phyloP scores from a whole-genome alignment of 192 early-diverging fungal genomes.

The Dispira simplex region DNA sequence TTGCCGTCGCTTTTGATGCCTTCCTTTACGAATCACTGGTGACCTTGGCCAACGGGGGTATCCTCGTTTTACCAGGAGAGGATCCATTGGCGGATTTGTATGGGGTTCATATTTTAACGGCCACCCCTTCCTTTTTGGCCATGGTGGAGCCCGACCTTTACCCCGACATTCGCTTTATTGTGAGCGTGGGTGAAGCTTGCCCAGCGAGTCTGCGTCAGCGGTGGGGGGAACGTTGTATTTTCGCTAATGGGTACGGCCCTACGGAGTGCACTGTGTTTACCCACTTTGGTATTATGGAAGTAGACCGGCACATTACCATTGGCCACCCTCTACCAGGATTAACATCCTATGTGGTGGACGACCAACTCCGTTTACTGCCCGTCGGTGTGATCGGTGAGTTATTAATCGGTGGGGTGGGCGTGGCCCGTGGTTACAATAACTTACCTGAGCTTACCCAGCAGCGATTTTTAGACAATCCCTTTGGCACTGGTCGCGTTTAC shows the following conservation, averaged over 20 bases:
- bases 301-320: slow-evolving; percentile 13
- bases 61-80: background rate
- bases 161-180: background rate
- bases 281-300: background rate
- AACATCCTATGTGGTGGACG: slow-evolving; percentile 17
- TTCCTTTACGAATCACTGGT: background rate
- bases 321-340: slow-evolving; percentile 14
- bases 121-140: background rate
- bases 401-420: slow-evolving; percentile 16
- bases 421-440: slow-evolving; percentile 24
- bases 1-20: slow-evolving; percentile 3
- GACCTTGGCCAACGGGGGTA: background rate
- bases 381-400: slow-evolving; percentile 21
- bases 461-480: slow-evolving; percentile 22
- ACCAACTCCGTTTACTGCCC: slow-evolving; percentile 7
- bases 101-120: no score
- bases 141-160: background rate
- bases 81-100: background rate
- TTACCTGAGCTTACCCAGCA: slow-evolving; percentile 17
- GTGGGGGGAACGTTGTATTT: background rate
- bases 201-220: background rate
- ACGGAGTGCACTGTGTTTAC: background rate
- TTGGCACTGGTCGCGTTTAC: slow-evolving; percentile 16
- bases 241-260: slow-evolving; percentile 3
- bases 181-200: background rate